Conservation (phyloP, 2,329 filamentous ascomycete genomes). For the Diaporthe sp. region DNA sequence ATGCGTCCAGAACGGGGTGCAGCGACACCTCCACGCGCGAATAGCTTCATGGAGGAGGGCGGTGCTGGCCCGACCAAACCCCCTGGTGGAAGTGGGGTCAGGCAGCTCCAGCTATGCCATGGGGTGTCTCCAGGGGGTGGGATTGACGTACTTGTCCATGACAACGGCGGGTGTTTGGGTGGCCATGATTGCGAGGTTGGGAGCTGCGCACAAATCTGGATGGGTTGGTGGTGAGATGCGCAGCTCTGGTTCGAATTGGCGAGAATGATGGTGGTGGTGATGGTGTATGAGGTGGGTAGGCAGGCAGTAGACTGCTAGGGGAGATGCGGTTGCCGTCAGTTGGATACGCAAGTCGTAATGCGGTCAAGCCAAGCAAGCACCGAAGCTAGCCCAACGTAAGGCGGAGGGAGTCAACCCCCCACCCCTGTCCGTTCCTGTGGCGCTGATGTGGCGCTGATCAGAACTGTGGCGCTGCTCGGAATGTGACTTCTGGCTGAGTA, state of each 20-base stretch:
- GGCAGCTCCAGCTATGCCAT: constrained; percentile 41
- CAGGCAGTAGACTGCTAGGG: background rate
- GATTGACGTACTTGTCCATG: constrained; percentile 98
- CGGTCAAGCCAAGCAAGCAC: constrained; percentile 34
- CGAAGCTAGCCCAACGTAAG: background rate
- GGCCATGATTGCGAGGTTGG: constrained; percentile 76
- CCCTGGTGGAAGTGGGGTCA: constrained; percentile 42
- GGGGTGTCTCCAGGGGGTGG: constrained; percentile 46
- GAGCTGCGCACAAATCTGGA: constrained; percentile 46
- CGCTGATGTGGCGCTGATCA: constrained; percentile 27
- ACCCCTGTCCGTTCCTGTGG: constrained; percentile 28
- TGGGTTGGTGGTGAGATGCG: constrained; percentile 44
- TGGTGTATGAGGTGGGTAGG: constrained; percentile 34
- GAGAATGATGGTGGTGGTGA: constrained; percentile 21
- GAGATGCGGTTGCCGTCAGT: constrained; percentile 23
- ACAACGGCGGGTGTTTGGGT: constrained; percentile 99
- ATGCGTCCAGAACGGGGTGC: background rate
- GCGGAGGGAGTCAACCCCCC: background rate
- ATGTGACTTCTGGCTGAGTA: background rate
- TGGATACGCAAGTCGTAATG: constrained; percentile 31
- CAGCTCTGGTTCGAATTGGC: constrained; percentile 35
- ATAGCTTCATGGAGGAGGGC: constrained; percentile 39
- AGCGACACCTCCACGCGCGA: background rate
- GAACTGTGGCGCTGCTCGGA: background rate
- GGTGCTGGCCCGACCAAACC: constrained; percentile 41